A percentile compares a stretch with the other conserved stretches of the same genome.
Evolutionary conservation across 2,329 filamentous ascomycete species (phyloP).

Genomic region (Cucurbitaria berberidis): DNA sequence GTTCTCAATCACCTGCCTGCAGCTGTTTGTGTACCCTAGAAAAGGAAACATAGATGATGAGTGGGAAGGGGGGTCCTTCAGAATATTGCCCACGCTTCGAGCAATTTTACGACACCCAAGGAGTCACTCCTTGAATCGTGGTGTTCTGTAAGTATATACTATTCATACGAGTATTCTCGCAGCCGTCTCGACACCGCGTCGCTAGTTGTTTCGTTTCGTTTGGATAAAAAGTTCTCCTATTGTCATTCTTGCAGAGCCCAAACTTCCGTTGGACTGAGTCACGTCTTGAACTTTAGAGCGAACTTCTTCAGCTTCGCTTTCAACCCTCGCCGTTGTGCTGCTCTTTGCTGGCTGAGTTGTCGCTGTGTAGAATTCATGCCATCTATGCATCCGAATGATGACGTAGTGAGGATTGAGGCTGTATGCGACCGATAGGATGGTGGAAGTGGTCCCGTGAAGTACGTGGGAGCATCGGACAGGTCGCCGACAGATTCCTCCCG

Average conservation of each 20-base stretch:
- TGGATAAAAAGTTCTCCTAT: neutral
- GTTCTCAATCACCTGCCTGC: neutral
- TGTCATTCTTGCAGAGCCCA: constrained; percentile 1
- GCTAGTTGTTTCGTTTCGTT: neutral
- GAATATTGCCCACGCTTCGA: neutral
- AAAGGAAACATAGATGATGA: neutral
- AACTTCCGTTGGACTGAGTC: constrained; percentile 4
- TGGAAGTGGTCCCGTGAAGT: constrained; percentile 38
- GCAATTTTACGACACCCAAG: no score
- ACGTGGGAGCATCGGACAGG: constrained; percentile 43
- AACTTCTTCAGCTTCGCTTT: constrained; percentile 38
- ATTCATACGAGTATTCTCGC: neutral
- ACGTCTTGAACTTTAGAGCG: constrained; percentile 29
- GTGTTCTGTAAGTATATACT: neutral
- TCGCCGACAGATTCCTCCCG: constrained; percentile 41
- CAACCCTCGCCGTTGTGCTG: constrained; percentile 27
- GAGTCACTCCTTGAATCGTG: no score
- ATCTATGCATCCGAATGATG: constrained; percentile 46
- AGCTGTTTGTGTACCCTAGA: neutral
- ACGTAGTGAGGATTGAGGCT: constrained; percentile 38
- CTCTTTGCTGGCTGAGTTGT: constrained; percentile 34
- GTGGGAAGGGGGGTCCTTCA: neutral
- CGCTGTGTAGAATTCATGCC: constrained; percentile 38
- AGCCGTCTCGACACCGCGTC: neutral
- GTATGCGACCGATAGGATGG: constrained; percentile 44